These are phyloP conservation scores for Paraphaeosphaeria sporulosa DNA, from an alignment of 2,329 filamentous ascomycete species.

Conservation along the genomic window DNA sequence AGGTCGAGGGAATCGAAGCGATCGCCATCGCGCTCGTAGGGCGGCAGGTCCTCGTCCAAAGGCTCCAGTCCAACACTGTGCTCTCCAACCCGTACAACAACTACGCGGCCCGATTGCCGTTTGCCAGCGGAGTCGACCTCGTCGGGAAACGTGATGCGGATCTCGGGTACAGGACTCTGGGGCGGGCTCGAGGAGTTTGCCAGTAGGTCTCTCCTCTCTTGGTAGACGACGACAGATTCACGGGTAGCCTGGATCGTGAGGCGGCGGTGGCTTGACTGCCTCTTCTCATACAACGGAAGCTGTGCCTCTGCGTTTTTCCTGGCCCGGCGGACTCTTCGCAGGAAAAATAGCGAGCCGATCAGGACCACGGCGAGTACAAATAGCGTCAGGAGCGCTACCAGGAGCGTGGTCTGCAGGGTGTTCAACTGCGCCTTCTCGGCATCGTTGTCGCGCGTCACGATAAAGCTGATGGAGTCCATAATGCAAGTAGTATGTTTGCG, in stretches of 20 bases:
- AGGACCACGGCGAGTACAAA: conserved; percentile 75
- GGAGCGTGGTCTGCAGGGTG: conserved; percentile 73
- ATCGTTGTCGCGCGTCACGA: conserved; percentile 58
- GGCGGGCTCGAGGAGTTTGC: conserved; percentile 78
- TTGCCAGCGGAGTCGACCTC: conserved; percentile 87
- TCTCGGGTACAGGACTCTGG: conserved; percentile 84
- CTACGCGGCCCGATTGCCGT: conserved; percentile 82
- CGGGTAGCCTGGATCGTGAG: conserved; percentile 64
- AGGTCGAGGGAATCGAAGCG: conserved; percentile 95
- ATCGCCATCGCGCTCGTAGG: conserved; percentile 83
- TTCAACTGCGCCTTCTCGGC: conserved; percentile 58
- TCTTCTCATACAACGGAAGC: conserved; percentile 74
- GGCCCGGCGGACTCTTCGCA: conserved; percentile 70
- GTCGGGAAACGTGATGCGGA: conserved; percentile 97
- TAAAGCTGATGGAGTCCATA: conserved; percentile 57
- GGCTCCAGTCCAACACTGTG: conserved; percentile 89
- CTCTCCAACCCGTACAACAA: conserved; percentile 91
- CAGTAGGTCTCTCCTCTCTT: conserved; percentile 81
- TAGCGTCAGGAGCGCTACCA: conserved; percentile 81
- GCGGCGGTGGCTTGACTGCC: conserved; percentile 62
- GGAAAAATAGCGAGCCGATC: conserved; percentile 71
- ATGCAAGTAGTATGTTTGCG: conserved; percentile 25
- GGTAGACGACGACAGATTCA: conserved; percentile 77
- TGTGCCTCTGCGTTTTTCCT: conserved; percentile 55
- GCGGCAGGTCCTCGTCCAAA: conserved; percentile 79